phyloP scores from a whole-genome alignment of 2,329 filamentous ascomycete genomes.

The Aspergillus versicolor region DNA sequence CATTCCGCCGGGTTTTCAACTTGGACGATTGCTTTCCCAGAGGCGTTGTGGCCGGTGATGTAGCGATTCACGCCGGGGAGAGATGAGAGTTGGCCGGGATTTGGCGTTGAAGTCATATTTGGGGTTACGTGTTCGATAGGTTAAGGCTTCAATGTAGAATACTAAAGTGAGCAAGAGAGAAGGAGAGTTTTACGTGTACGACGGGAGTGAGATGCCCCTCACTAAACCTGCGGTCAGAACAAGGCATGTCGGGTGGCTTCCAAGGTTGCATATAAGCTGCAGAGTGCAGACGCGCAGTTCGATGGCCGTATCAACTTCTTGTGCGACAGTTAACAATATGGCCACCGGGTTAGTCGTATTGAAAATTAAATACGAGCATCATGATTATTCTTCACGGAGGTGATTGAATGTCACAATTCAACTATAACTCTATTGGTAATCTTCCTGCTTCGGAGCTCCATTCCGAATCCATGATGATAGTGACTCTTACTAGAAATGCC shows the following conservation, averaged over 20 bases:
- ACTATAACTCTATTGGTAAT: too few relatives aligned
- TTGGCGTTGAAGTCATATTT: constrained; percentile 7
- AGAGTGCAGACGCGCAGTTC: not conserved
- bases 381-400: too few relatives aligned
- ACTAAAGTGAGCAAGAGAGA: not conserved
- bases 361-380: too few relatives aligned
- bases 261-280: not conserved
- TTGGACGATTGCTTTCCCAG: constrained; percentile 39
- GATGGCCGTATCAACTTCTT: too few relatives aligned
- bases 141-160: not conserved
- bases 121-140: not conserved
- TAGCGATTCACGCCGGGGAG: constrained; percentile 31
- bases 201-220: not conserved
- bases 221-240: not conserved
- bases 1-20: constrained; percentile 30
- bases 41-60: constrained; percentile 39
- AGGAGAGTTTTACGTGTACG: not conserved
- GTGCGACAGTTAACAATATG: not conserved
- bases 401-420: too few relatives aligned
- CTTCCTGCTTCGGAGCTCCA: too few relatives aligned
- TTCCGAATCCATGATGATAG: too few relatives aligned
- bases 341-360: not conserved
- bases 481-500: too few relatives aligned
- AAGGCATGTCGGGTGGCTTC: not conserved
- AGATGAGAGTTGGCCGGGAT: constrained; percentile 21